Percentiles rank a stretch among this genome's conserved stretches.
These are phyloP conservation scores for Cadophora luteo-olivacea DNA, from an alignment of 2,329 filamentous ascomycete genomes.

Conservation along the genomic window DNA sequence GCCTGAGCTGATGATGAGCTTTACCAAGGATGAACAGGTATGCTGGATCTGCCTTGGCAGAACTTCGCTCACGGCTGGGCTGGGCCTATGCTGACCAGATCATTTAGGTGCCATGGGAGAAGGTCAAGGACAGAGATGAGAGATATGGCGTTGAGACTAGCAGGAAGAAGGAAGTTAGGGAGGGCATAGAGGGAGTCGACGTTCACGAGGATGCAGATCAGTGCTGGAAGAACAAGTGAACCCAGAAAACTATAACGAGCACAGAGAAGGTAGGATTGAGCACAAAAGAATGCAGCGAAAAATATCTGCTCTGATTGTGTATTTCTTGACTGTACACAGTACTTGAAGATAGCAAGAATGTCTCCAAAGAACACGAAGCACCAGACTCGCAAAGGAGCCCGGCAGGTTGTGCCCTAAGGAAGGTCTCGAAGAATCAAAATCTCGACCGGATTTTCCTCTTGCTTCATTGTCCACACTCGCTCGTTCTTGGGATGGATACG, in stretches of 20 bases:
- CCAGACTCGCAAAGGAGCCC: constrained; percentile 42
- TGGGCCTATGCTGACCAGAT: background rate
- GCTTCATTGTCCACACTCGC: constrained; percentile 65
- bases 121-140: constrained; percentile 50
- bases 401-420: constrained; percentile 41
- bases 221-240: constrained; percentile 49
- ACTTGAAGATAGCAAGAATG: constrained; percentile 37
- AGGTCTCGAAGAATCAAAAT: constrained; percentile 47
- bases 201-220: constrained; percentile 55
- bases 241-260: background rate
- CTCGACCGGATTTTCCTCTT: constrained; percentile 52
- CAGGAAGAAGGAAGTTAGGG: constrained; percentile 59
- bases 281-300: background rate
- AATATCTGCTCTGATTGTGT: background rate
- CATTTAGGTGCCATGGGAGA: constrained; percentile 24
- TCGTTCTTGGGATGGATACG: constrained; percentile 56
- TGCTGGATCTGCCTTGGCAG: background rate
- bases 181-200: constrained; percentile 55
- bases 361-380: constrained; percentile 49
- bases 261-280: background rate
- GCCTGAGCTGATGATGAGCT: constrained; percentile 71
- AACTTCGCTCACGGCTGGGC: background rate
- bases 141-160: constrained; percentile 58
- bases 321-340: no score
- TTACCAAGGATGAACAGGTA: constrained; percentile 56